Base-by-base conservation (phyloP, 2,329 filamentous ascomycete genomes). In the Aureobasidium vineae region DNA sequence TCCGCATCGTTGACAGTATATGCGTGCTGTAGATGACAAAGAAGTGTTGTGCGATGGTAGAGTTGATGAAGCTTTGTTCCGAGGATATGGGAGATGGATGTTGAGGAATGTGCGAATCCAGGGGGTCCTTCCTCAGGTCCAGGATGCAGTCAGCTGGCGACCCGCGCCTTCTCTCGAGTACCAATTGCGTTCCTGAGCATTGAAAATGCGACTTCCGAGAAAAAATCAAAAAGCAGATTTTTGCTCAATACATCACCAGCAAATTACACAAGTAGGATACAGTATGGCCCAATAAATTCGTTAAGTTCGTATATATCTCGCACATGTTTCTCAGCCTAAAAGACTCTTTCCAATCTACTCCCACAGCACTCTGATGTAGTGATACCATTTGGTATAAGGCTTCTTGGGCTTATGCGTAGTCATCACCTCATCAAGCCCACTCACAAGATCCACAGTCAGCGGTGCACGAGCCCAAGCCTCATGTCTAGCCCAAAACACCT, bases 381-480 rank as follows among this genome's bases (percentile, higher is more conserved):
- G 70, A 16, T 65, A 53, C 70, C 70, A 70, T 28, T 70, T 71
- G 36, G 68, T 70, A 38, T 70, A 70, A 52, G 67, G 67, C 56
- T 70, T 74, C 8, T 70, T 70, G 19, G 75, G 75, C 63, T 52
- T 73, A 69, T 79, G 76, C 26, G 76, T 75, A 1, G 71, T 71
- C 21, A 73, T 61, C 23, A 75, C 70, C 66, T 74, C 70, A 5
- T 72, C 70, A 65, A 76, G 52, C 0, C 78, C 78, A 0, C 83
- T 84, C 3, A 79, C 72, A 71, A 87, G 70, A 76, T 87, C 85
- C 16, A 87, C 80, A 49, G 83, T 78, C 53, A 76, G 73, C 0
- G 81, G 75, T n/a, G 73, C 70, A 72, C 81, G 79, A 23, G 78
- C 78, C 85, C 85, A 87, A 7, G 78, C 79, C 67, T 86, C 84